Base-by-base conservation (phyloP, 768 basidiomycete species). In the Cystobasidium tubakii region DNA sequence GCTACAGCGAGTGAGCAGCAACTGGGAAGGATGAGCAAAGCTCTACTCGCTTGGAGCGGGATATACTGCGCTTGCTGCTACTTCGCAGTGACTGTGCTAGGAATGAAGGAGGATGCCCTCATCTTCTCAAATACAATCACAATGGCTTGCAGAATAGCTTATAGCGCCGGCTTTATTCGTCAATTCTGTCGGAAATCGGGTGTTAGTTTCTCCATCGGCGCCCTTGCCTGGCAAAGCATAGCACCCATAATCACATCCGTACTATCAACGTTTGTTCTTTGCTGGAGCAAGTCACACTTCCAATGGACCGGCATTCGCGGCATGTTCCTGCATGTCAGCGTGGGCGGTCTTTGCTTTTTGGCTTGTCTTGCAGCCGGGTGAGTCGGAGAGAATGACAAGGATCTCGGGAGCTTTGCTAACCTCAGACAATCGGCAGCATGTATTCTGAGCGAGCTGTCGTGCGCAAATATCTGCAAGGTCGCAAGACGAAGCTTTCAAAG, bases 41-140 rank as follows among this genome's bases (percentile, higher is more conserved):
- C 88, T 87, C 90, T 98, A 88, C 84, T 88, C n/a, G 82, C 80
- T 0, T 92, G 90, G 80, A 91, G 91, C 0, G 79, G 83, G 0
- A 81, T 86, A 0, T 95, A 93, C 79, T 86, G 90, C 50, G 77
- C 80, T 27, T 83, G 44, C 83, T 88, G 71, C 79, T 86, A 27
- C 75, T 77, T 36, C 76, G 87, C 75, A 85, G 87, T 81, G 13
- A 57, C 66, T 77, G 82, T 54, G 62, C 84, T 31, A 81, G 83
- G 29, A 78, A 86, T 29, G 88, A 88, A 36, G 2, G 91, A 91
- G 46, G 34, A 29, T 17, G 81, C 77, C 9, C 66, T 82, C 17
- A 53, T 80, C 21, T 73, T 57, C 13, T 75, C 76, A n/a, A 81
- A 81, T 71, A 76, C 64, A 33, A 76, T 80, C 44, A 78, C 79